Conservation (phyloP, 495 filamentous ascomycete species). For the Hypoxylon intermedium region DNA sequence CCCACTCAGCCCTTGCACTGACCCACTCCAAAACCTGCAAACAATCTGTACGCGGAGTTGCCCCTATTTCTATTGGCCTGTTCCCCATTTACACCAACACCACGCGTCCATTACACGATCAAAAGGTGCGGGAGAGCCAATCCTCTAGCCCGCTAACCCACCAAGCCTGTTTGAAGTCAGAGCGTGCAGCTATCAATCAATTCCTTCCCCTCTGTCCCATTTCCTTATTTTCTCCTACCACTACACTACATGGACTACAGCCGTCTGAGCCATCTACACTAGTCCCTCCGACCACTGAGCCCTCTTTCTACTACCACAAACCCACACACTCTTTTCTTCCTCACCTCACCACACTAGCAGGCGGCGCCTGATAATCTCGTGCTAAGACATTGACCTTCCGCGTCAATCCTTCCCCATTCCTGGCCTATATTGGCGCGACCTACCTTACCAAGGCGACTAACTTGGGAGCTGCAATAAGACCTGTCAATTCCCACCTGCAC, state of each 20-base stretch:
- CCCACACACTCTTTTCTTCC: constrained; percentile 18
- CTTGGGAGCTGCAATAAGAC: constrained; percentile 43
- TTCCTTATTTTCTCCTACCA: constrained; percentile 29
- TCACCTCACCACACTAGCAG: constrained; percentile 31
- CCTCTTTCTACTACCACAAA: constrained; percentile 28
- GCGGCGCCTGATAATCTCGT: constrained; percentile 39
- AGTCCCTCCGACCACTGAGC: constrained; percentile 25
- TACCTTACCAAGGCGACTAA: constrained; percentile 24
- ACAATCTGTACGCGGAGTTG: constrained; percentile 17
- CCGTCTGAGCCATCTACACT: constrained; percentile 13
- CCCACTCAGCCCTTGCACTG: constrained; percentile 28
- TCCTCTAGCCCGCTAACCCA: constrained; percentile 4
- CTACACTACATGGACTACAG: constrained; percentile 28
- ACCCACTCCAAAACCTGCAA: constrained; percentile 24
- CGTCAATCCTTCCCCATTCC: constrained; percentile 31
- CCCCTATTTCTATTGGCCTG: constrained; percentile 28
- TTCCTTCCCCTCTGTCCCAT: constrained; percentile 15
- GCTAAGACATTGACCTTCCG: constrained; percentile 39
- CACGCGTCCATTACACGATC: constrained; percentile 37
- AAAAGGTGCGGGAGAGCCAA: not conserved
- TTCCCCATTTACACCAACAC: constrained; percentile 37
- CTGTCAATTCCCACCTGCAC: constrained; percentile 35
- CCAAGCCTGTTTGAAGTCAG: constrained; percentile 43
- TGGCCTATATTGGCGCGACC: constrained; percentile 39
- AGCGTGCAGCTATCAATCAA: constrained; percentile 43